phyloP scores from a whole-genome alignment of 768 basidiomycete species.

The Sarcodon sp. region DNA sequence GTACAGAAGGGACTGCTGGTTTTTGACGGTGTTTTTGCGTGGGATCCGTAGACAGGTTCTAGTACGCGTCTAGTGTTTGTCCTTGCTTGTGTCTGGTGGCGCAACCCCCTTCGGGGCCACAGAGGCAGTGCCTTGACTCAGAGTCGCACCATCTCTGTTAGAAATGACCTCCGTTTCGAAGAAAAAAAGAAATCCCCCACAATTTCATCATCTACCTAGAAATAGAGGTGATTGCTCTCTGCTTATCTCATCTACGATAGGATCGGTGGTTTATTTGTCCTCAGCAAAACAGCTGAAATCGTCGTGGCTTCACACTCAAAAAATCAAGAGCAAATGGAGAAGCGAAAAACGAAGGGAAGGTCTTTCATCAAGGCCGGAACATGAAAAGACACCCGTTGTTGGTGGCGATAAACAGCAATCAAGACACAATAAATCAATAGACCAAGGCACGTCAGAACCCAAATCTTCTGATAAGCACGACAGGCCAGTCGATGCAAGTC shows the following conservation, averaged over 20 bases:
- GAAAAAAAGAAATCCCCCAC: conserved; percentile 46
- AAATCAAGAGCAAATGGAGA: conserved; percentile 72
- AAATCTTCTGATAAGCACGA: not conserved
- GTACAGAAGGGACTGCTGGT: conserved; percentile 18
- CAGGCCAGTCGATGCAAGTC: not conserved
- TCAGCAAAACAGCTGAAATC: conserved; percentile 73
- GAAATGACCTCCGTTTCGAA: conserved; percentile 14
- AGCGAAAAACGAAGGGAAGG: conserved; percentile 47
- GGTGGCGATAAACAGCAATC: not conserved
- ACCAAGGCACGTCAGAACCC: conserved; percentile 6
- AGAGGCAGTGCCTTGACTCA: not conserved
- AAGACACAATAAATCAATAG: conserved; percentile 6
- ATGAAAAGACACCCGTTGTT: not conserved
- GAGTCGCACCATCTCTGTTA: no score
- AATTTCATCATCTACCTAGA: conserved; percentile 54
- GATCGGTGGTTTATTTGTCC: not conserved
- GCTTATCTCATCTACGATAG: conserved; percentile 3
- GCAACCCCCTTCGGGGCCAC: not conserved
- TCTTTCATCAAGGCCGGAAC: conserved; percentile 9
- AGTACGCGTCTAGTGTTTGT: not conserved
- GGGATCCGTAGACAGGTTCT: no score
- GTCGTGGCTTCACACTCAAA: conserved; percentile 65
- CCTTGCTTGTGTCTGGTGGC: not conserved
- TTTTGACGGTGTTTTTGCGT: not conserved
- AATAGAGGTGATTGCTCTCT: conserved; percentile 37